Evolutionary conservation across 306 rosid species (phyloP).

Genomic region (Fragaria iinumae): DNA sequence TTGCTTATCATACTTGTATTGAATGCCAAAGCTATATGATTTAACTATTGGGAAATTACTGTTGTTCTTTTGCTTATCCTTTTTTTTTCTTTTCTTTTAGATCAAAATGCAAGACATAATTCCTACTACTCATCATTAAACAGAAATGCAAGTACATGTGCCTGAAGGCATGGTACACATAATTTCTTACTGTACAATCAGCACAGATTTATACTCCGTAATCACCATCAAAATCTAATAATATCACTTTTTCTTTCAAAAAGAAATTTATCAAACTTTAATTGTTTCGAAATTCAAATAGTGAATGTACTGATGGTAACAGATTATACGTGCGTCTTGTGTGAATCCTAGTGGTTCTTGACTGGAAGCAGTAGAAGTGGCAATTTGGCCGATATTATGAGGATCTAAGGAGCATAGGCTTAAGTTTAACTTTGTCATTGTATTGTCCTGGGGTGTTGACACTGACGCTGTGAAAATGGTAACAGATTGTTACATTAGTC

Average conservation of each 20-base stretch:
- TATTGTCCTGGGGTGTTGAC: not conserved
- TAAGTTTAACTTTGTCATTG: not conserved
- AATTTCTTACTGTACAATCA: not conserved
- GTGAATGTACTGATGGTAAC: not conserved
- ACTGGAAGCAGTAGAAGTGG: not conserved
- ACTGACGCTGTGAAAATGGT: not conserved
- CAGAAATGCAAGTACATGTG: not conserved
- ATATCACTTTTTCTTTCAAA: too few relatives aligned
- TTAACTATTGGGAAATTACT: not conserved
- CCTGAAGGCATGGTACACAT: not conserved
- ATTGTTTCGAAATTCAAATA: not conserved
- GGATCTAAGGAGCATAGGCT: not conserved
- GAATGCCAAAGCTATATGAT: not conserved
- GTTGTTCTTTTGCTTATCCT: too few relatives aligned
- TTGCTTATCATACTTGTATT: not conserved
- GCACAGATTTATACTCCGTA: not conserved
- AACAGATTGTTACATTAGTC: not conserved
- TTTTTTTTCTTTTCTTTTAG: not conserved
- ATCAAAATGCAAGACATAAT: too few relatives aligned
- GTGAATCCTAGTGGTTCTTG: not conserved
- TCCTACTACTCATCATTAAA: not conserved
- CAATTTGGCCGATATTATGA: not conserved
- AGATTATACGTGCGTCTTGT: not conserved
- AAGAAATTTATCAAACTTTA: not conserved
- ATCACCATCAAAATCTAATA: not conserved